A percentile compares a stretch with the other conserved stretches of the same genome.
Conservation (phyloP, 108 stramenopile species). For the Skeletonema potamos region DNA sequence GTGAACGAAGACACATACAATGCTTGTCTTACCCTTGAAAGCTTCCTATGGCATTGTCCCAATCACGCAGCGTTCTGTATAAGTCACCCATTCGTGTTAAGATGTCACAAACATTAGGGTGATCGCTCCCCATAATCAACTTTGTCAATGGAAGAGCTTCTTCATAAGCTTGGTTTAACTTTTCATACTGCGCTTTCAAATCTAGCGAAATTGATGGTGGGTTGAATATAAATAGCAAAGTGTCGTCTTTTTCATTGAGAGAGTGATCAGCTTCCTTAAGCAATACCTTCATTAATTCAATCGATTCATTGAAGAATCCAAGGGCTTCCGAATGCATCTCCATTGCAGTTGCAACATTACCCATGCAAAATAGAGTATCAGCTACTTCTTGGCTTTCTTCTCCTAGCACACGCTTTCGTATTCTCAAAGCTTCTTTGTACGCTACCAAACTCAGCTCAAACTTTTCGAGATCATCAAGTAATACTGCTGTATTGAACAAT, state of each 20-base stretch:
- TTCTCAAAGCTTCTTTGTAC: slow-evolving; percentile 49
- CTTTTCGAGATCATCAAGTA: slow-evolving; percentile 53
- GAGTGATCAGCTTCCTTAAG: slow-evolving; percentile 27
- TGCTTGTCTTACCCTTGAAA: slow-evolving; percentile 43
- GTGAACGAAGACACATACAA: background rate
- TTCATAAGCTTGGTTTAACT: slow-evolving; percentile 45
- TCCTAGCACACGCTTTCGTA: slow-evolving; percentile 34
- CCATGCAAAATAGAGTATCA: slow-evolving; percentile 54
- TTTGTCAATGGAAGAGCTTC: slow-evolving; percentile 52
- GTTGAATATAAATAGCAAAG: slow-evolving; percentile 33
- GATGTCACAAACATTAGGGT: slow-evolving; percentile 29
- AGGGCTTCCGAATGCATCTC: slow-evolving; percentile 48
- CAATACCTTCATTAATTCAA: slow-evolving; percentile 24
- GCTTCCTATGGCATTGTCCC: slow-evolving; percentile 55
- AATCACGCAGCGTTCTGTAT: slow-evolving; percentile 47
- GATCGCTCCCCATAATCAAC: slow-evolving; percentile 35
- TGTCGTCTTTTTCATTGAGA: slow-evolving; percentile 21
- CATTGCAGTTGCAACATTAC: slow-evolving; percentile 44
- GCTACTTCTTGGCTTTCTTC: slow-evolving; percentile 43
- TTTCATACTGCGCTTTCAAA: slow-evolving; percentile 30
- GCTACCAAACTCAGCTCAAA: slow-evolving; percentile 49
- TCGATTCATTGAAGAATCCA: slow-evolving; percentile 38
- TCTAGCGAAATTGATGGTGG: slow-evolving; percentile 13
- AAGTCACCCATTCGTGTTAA: slow-evolving; percentile 51
- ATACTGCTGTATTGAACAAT: slow-evolving; percentile 50